These are phyloP conservation scores for Termitomyces sp. DNA, from an alignment of 768 basidiomycete species.

Conservation along the genomic window DNA sequence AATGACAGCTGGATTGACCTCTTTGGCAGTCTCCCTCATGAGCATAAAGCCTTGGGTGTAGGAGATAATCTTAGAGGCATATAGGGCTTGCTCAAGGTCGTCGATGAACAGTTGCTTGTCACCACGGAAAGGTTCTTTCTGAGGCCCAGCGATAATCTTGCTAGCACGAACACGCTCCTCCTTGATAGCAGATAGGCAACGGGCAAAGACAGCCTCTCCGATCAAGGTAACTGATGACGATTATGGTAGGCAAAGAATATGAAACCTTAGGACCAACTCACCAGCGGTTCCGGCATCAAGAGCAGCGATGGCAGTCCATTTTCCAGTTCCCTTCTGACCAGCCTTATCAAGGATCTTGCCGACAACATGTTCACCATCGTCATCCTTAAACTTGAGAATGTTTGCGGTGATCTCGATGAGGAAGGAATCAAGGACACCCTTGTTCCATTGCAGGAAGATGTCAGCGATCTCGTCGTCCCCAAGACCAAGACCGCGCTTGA, in stretches of 20 bases:
- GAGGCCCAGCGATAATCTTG: slow-evolving; percentile 86
- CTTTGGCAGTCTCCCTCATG: slow-evolving; percentile 97
- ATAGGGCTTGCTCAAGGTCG: slow-evolving; percentile 97
- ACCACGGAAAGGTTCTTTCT: slow-evolving; percentile 90
- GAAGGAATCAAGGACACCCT: slow-evolving; percentile 99
- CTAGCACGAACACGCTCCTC: slow-evolving; percentile 91
- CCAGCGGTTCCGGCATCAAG: slow-evolving; percentile 88
- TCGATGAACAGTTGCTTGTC: slow-evolving; percentile 99
- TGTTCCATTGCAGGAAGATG: slow-evolving; percentile 96
- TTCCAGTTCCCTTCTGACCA: slow-evolving; percentile 98
- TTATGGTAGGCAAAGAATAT: slow-evolving; percentile 4
- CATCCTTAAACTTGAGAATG: slow-evolving; percentile 95
- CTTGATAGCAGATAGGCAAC: slow-evolving; percentile 96
- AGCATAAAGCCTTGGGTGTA: slow-evolving; percentile 99
- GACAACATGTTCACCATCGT: slow-evolving; percentile 88
- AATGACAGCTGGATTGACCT: slow-evolving; percentile 39
- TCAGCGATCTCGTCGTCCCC: slow-evolving; percentile 86
- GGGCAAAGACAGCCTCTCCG: slow-evolving; percentile 98
- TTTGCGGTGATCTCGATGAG: slow-evolving; percentile 97
- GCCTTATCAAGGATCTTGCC: slow-evolving; percentile 94
- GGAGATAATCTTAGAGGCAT: slow-evolving; percentile 99
- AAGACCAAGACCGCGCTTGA: slow-evolving; percentile 92
- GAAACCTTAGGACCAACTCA: slow-evolving; percentile 26
- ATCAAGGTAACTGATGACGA: slow-evolving; percentile 82
- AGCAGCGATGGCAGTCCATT: slow-evolving; percentile 98